Conservation (phyloP, 176 grass and related monocot genomes). For the Zea luxurians region DNA sequence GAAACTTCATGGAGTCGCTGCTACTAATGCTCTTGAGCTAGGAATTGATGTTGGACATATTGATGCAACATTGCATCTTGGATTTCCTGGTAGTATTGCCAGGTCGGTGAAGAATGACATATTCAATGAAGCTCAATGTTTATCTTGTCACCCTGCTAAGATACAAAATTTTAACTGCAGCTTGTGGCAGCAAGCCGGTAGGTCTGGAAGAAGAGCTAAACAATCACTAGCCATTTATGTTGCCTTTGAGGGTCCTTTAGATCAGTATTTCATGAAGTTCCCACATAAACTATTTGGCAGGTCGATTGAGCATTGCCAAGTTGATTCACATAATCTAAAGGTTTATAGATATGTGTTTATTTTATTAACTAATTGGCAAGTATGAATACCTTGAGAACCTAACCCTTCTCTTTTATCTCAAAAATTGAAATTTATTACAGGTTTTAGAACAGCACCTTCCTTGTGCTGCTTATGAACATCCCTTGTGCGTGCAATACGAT, state of each 20-base stretch:
- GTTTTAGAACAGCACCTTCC: constrained; percentile 77
- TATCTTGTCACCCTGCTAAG: constrained; percentile 29
- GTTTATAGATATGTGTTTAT: constrained; percentile 40
- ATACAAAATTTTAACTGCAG: constrained; percentile 52
- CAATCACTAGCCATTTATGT: constrained; percentile 91
- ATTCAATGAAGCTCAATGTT: constrained; percentile 5
- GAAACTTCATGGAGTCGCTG: constrained; percentile 75
- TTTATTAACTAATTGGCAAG: constrained; percentile 9
- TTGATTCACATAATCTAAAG: constrained; percentile 81
- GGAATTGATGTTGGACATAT: constrained; percentile 93
- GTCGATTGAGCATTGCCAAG: constrained; percentile 90
- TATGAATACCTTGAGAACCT: constrained; percentile 25
- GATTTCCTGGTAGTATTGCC: constrained; percentile 93
- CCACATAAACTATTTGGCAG: constrained; percentile 79
- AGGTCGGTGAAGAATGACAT: constrained; percentile 49
- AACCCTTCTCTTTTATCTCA: constrained; percentile 16
- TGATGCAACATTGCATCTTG: constrained; percentile 97
- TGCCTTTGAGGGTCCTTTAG: constrained; percentile 85
- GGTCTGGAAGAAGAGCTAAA: constrained; percentile 85
- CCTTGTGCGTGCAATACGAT: constrained; percentile 87
- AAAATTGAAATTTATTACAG: constrained; percentile 45
- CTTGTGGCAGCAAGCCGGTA: constrained; percentile 96
- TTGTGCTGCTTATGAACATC: constrained; percentile 92
- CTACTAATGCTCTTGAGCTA: constrained; percentile 97
- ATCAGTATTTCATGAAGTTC: constrained; percentile 99